These are phyloP conservation scores for Cercospora canescens DNA, from an alignment of 2,329 filamentous ascomycete species.

Conservation along the genomic window DNA sequence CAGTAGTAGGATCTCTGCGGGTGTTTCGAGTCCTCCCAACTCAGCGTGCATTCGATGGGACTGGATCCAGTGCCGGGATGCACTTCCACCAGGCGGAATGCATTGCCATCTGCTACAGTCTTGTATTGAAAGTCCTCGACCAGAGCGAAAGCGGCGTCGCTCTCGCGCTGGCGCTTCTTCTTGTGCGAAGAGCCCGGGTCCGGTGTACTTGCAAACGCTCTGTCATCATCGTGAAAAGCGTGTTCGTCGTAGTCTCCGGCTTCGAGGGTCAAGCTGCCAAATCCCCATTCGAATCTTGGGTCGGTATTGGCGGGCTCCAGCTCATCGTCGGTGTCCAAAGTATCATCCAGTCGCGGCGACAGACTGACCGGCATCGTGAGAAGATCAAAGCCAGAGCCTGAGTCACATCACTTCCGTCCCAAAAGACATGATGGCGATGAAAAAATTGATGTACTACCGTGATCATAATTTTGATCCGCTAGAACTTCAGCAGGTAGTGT, in stretches of 20 bases:
- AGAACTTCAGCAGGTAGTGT: not conserved
- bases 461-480: not conserved
- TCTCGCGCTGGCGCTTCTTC: conserved; percentile 23
- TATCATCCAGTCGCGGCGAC: conserved; percentile 29
- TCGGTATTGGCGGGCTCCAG: conserved; percentile 24
- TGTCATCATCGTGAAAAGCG: conserved; percentile 19
- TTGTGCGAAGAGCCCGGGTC: conserved; percentile 23
- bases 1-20: conserved; percentile 27
- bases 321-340: conserved; percentile 30
- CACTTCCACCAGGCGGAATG: conserved; percentile 29
- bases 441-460: not conserved
- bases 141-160: conserved; percentile 19
- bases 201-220: conserved; percentile 25
- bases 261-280: conserved; percentile 25
- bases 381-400: not conserved
- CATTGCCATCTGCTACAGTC: conserved; percentile 30
- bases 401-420: not conserved
- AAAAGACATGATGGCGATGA: not conserved
- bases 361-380: conserved; percentile 20
- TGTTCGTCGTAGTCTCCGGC: conserved; percentile 11
- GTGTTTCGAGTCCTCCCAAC: conserved; percentile 27
- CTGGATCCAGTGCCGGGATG: conserved; percentile 26
- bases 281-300: conserved; percentile 28
- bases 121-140: conserved; percentile 25
- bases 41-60: conserved; percentile 26